A percentile compares a stretch with the other conserved stretches of the same genome.
phyloP scores from a whole-genome alignment of 2,329 filamentous ascomycete species.

The Aspergillus sp. region DNA sequence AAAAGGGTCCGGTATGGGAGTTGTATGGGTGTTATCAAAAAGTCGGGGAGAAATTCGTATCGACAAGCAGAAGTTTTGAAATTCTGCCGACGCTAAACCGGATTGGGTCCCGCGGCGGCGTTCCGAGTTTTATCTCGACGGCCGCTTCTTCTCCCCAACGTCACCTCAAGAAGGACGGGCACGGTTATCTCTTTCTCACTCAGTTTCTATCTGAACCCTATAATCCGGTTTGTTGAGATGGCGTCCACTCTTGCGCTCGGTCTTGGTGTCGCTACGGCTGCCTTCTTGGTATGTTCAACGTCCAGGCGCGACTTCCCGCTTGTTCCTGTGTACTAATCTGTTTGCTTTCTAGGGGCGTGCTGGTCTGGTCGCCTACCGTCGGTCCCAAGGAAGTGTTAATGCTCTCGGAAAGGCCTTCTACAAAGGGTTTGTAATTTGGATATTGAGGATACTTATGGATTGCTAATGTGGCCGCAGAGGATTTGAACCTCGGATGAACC shows the following conservation, averaged over 20 bases:
- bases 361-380: slow-evolving; percentile 82
- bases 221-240: slow-evolving; percentile 31
- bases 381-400: slow-evolving; percentile 68
- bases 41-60: slow-evolving; percentile 18
- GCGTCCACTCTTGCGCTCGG: slow-evolving; percentile 45
- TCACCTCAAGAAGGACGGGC: slow-evolving; percentile 5
- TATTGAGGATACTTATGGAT: neutral
- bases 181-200: slow-evolving; percentile 11
- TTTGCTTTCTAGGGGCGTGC: slow-evolving; percentile 71
- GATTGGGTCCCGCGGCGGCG: slow-evolving; percentile 26
- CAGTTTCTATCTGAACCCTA: neutral
- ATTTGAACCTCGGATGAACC: slow-evolving; percentile 95
- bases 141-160: slow-evolving; percentile 16
- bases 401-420: slow-evolving; percentile 89
- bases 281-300: slow-evolving; percentile 69
- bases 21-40: slow-evolving; percentile 15
- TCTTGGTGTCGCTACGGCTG: slow-evolving; percentile 56
- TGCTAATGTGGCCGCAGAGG: slow-evolving; percentile 48
- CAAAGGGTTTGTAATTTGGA: slow-evolving; percentile 63
- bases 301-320: neutral
- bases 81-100: slow-evolving; percentile 34
- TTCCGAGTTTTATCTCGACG: slow-evolving; percentile 39
- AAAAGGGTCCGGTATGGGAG: neutral
- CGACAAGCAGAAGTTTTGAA: slow-evolving; percentile 24
- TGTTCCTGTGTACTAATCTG: slow-evolving; percentile 9